phyloP scores from a whole-genome alignment of 2,329 filamentous ascomycete genomes.

The Verticillium albo-atrum region DNA sequence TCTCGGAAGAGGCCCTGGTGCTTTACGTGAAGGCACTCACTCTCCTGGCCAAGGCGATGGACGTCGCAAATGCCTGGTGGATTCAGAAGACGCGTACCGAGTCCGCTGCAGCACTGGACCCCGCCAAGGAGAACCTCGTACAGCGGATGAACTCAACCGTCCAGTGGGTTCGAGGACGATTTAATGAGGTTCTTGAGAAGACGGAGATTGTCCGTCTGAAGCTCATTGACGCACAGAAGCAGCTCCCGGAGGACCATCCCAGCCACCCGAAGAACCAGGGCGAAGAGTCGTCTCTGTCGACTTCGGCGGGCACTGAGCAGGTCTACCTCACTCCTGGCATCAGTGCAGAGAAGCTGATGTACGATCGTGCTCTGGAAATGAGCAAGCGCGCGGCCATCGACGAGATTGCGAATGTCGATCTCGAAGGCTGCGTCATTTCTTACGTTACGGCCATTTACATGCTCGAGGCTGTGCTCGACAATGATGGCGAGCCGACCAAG shows the following conservation, averaged over 20 bases:
- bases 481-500: constrained; percentile 57
- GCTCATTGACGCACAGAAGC: constrained; percentile 78
- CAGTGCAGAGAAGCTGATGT: constrained; percentile 96
- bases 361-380: constrained; percentile 96
- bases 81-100: constrained; percentile 69
- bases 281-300: constrained; percentile 49
- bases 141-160: constrained; percentile 87
- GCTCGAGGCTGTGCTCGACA: constrained; percentile 90
- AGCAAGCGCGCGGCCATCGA: constrained; percentile 91
- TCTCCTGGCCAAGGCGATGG: constrained; percentile 89
- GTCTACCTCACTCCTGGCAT: constrained; percentile 83
- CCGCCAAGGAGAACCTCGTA: constrained; percentile 30
- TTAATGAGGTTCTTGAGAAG: constrained; percentile 97
- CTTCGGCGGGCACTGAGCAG: constrained; percentile 66
- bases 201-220: constrained; percentile 90
- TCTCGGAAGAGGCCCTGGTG: constrained; percentile 92
- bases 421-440: constrained; percentile 82
- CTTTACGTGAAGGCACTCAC: constrained; percentile 93
- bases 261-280: constrained; percentile 78
- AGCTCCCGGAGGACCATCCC: constrained; percentile 78
- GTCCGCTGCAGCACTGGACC: constrained; percentile 36
- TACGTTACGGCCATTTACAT: constrained; percentile 92
- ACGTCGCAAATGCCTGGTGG: constrained; percentile 94
- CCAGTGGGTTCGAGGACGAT: constrained; percentile 88
- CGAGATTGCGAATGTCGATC: constrained; percentile 87